Evolutionary conservation across 805 yeast species (phyloP), one percentile per base, ranked within the genome.

Genomic region (Metschnikowia amazonensis): DNA sequence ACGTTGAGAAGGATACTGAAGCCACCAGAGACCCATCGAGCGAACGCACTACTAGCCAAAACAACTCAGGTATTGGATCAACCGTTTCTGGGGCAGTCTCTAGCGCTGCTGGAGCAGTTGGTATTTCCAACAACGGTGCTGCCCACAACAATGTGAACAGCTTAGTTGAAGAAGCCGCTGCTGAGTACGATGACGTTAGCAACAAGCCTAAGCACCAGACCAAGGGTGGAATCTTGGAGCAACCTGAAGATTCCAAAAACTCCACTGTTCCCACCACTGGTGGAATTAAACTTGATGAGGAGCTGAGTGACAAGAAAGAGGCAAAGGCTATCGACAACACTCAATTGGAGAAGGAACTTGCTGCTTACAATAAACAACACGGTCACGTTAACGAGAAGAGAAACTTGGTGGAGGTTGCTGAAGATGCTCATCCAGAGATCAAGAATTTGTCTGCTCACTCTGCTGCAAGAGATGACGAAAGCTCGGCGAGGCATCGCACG

Each of bases 331-430:
- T 43, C 25, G 51, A 48, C 38, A 53, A 44, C 52, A 51, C 45
- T n/a, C 44, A 48, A 28, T 39, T 56, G 36, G 67, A 63, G 42
- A 56, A 44, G 2, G 60, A 56, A 14, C 56, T 62, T 25, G 58
- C 53, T 14, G 57, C 59, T 6, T 51, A 62, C 56, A 64, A 64
- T 55, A 62, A 56, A 53, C 51, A 62, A 52, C 63, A 56, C 33
- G 63, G 64, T 5, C 44, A 47, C 44, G 51, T 42, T 28, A 44
- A 49, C 41, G 60, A 60, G 25, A 51, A 56, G 36, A 48, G 60
- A 25, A 56, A 63, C 21, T 54, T 65, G 49, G 48, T 65, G 21
- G 64, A 64, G 32, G 54, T 57, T 16, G 69, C 68, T 16, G 65
- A 58, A 35, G 63, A 52, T 16, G 32, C 30, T n/a, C 47, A 48